These are phyloP conservation scores for Leccinum barrowsii DNA, from an alignment of 768 basidiomycete species.

Conservation along the genomic window DNA sequence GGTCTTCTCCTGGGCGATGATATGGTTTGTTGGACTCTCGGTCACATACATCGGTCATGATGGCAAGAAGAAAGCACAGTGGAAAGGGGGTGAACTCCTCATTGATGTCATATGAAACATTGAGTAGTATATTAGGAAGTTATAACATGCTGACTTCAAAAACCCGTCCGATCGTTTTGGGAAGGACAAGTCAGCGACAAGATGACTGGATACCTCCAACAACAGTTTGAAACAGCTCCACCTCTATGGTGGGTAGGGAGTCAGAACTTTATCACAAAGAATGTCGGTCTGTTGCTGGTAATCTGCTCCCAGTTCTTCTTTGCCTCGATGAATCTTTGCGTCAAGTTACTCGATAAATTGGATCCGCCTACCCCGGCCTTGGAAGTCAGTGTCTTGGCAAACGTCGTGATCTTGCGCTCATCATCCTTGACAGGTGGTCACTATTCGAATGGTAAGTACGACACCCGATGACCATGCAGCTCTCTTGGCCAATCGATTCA, in stretches of 20 bases:
- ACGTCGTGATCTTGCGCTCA: not conserved
- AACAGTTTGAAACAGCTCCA: not conserved
- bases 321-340: constrained; percentile 56
- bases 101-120: too few species aligned
- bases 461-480: not conserved
- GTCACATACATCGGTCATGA: constrained; percentile 17
- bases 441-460: constrained; percentile 53
- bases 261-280: constrained; percentile 25
- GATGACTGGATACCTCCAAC: not conserved
- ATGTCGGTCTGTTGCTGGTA: constrained; percentile 60
- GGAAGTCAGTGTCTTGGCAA: constrained; percentile 39
- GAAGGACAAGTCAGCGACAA: not conserved
- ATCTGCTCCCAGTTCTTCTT: constrained; percentile 56
- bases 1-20: constrained; percentile 18
- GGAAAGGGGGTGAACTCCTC: not conserved
- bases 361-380: constrained; percentile 57
- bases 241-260: not conserved
- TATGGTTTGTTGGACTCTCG: constrained; percentile 10
- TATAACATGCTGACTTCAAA: too few species aligned
- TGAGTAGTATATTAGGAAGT: too few species aligned
- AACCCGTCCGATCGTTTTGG: not conserved
- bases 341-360: constrained; percentile 57
- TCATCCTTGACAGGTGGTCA: constrained; percentile 40
- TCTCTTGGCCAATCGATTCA: not conserved
- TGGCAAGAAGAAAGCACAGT: not conserved